These are phyloP conservation scores for Suhomyces kunorum DNA, from an alignment of 1,139 yeast species.

Conservation along the genomic window DNA sequence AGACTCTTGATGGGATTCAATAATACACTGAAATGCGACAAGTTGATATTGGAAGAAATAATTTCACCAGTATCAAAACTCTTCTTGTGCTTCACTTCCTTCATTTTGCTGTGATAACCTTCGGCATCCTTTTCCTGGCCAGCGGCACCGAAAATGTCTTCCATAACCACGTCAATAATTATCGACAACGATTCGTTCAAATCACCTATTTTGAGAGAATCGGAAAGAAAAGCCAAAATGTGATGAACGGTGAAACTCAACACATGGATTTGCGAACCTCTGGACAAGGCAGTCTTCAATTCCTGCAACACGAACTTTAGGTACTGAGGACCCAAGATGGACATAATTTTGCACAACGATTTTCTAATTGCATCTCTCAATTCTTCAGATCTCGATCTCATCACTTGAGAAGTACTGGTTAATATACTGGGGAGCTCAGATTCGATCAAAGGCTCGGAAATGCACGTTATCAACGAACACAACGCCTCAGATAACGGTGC, in stretches of 20 bases:
- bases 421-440: conserved; percentile 76
- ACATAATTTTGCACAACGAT: conserved; percentile 65
- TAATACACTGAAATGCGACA: conserved; percentile 59
- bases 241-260: conserved; percentile 85
- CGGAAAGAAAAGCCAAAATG: conserved; percentile 56
- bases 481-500: conserved; percentile 83
- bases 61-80: conserved; percentile 88
- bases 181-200: conserved; percentile 66
- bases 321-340: conserved; percentile 70
- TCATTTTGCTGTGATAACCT: conserved; percentile 82
- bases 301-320: conserved; percentile 75
- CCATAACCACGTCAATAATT: conserved; percentile 78
- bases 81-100: conserved; percentile 86
- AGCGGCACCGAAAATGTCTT: conserved; percentile 88
- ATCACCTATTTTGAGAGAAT: conserved; percentile 62
- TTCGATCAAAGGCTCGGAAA: conserved; percentile 57
- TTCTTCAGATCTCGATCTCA: conserved; percentile 85
- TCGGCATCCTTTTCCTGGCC: conserved; percentile 96
- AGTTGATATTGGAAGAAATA: conserved; percentile 63
- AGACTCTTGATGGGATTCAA: conserved; percentile 71
- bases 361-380: conserved; percentile 85
- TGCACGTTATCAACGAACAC: conserved; percentile 65
- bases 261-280: conserved; percentile 95
- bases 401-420: conserved; percentile 82
- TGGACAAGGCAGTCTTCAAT: conserved; percentile 71